These are phyloP conservation scores for Pseudogymnoascus sp. DNA, from an alignment of 2,329 filamentous ascomycete genomes.

Conservation along the genomic window DNA sequence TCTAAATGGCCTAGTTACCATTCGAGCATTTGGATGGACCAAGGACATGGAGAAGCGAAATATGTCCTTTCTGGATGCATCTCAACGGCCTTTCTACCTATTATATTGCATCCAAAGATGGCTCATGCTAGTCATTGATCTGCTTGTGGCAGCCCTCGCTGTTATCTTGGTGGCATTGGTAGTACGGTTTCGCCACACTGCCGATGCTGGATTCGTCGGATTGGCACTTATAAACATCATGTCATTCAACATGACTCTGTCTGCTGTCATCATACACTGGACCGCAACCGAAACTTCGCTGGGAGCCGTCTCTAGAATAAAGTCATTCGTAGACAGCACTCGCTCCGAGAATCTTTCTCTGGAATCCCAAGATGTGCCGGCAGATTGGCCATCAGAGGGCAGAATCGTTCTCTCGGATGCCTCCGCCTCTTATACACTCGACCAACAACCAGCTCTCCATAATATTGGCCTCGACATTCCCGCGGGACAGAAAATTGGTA, in stretches of 20 bases:
- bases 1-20: constrained; percentile 44
- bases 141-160: constrained; percentile 21
- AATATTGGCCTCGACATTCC: constrained; percentile 63
- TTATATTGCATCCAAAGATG: constrained; percentile 50
- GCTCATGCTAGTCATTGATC: constrained; percentile 37
- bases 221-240: constrained; percentile 26
- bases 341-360: background rate
- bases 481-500: constrained; percentile 39
- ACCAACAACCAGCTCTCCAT: constrained; percentile 61
- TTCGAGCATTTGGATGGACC: constrained; percentile 51
- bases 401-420: constrained; percentile 24
- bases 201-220: constrained; percentile 25
- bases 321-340: constrained; percentile 23
- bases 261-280: constrained; percentile 21
- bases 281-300: constrained; percentile 24
- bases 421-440: constrained; percentile 38
- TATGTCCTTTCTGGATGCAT: constrained; percentile 40
- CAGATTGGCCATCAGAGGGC: constrained; percentile 26
- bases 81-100: constrained; percentile 50
- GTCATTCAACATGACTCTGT: constrained; percentile 21
- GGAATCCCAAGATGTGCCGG: background rate
- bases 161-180: constrained; percentile 29
- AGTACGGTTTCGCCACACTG: constrained; percentile 24
- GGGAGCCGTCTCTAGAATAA: constrained; percentile 17
- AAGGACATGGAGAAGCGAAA: constrained; percentile 36